Percentiles rank a stretch among this genome's conserved stretches.
phyloP scores from a whole-genome alignment of 139 green algal genomes.

The Tetraselmis striata region DNA sequence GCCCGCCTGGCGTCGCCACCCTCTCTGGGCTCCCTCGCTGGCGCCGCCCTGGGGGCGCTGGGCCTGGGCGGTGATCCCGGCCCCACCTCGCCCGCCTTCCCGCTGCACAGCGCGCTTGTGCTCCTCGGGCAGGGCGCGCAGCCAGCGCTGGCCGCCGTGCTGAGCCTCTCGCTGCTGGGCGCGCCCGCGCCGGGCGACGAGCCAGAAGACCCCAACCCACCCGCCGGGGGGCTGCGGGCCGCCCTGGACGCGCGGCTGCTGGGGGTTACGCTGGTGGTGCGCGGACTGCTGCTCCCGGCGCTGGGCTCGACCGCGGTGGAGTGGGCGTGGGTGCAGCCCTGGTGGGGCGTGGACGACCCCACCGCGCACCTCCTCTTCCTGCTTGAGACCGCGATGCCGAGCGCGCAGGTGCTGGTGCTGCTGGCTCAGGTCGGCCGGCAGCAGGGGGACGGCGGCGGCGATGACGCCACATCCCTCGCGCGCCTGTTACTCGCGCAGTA shows the following conservation, averaged over 20 bases:
- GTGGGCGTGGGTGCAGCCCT: conserved; percentile 1
- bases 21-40: background rate
- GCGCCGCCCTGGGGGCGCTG: background rate
- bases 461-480: background rate
- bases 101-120: background rate
- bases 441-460: background rate
- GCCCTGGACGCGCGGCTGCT: background rate
- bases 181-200: background rate
- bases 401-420: conserved; percentile 3
- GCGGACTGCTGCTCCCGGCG: background rate
- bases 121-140: background rate
- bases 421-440: background rate
- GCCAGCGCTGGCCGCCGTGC: background rate
- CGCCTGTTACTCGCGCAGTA: background rate
- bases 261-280: background rate
- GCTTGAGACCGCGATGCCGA: background rate
- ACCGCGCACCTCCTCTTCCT: background rate
- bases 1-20: background rate
- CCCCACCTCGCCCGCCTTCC: background rate
- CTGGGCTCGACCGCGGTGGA: background rate
- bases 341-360: background rate
- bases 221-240: no score
- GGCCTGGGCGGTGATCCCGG: background rate
- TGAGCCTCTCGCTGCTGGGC: background rate
- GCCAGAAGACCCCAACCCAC: background rate